phyloP scores from a whole-genome alignment of 208 protist genomes.

The Wallacemonas sp. region DNA sequence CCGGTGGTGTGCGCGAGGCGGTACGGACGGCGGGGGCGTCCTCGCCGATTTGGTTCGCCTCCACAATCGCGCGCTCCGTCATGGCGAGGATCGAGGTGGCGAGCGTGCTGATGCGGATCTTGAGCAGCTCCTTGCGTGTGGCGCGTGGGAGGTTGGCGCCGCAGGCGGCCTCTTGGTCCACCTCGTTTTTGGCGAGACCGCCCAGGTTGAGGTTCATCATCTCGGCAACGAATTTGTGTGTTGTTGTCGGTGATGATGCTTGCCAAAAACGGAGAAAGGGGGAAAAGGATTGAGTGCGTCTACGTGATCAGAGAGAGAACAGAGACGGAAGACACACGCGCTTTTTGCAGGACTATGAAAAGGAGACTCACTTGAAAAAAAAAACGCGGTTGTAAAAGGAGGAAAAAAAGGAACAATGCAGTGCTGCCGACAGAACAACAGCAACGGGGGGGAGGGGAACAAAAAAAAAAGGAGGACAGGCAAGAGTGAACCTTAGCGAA shows the following conservation, averaged over 20 bases:
- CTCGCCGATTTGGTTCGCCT: constrained; percentile 16
- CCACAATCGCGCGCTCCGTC: constrained; percentile 17
- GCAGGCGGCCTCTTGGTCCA: neutral
- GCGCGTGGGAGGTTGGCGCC: constrained; percentile 7
- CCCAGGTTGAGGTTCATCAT: constrained; percentile 9
- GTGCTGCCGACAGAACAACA: no score
- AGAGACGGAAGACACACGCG: no score
- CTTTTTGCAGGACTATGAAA: no score
- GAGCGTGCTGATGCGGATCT: constrained; percentile 40
- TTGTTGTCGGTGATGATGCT: neutral
- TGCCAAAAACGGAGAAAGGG: no score
- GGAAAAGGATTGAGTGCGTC: neutral
- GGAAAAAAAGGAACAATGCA: no score
- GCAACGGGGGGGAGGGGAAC: no score
- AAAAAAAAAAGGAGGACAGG: no score
- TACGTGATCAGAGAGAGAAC: neutral
- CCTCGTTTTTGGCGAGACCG: neutral
- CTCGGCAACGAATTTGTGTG: neutral
- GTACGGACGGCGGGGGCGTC: neutral
- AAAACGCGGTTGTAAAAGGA: no score
- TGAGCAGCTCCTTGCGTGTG: constrained; percentile 35
- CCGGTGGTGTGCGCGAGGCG: neutral
- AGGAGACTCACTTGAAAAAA: no score
- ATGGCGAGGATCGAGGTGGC: constrained; percentile 36
- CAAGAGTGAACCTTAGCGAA: no score